Evolutionary conservation across 2,329 filamentous ascomycete genomes (phyloP).

Genomic region (Aspergillus sp.): DNA sequence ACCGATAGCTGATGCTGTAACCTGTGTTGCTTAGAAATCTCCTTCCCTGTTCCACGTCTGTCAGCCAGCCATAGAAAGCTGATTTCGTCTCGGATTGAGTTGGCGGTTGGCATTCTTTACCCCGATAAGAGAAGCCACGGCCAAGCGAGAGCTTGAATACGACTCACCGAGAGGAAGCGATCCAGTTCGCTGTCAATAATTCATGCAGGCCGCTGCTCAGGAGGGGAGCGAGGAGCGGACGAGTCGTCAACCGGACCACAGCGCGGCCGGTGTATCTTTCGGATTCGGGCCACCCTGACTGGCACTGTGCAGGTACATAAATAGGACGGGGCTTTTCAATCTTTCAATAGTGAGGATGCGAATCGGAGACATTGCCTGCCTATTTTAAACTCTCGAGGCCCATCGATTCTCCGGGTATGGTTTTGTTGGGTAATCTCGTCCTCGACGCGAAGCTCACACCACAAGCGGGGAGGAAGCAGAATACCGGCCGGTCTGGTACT

Average conservation of each 20-base stretch:
- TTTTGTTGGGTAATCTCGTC: background rate
- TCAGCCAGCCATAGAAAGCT: background rate
- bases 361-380: background rate
- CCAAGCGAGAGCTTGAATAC: background rate
- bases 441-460: background rate
- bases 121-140: background rate
- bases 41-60: background rate
- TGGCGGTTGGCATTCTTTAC: background rate
- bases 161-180: background rate
- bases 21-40: background rate
- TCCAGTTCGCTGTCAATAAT: conserved; percentile 7
- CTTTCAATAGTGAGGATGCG: background rate
- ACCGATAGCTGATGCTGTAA: background rate
- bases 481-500: background rate
- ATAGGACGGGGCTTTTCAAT: conserved; percentile 1
- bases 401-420: background rate
- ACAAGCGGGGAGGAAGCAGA: background rate
- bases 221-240: background rate
- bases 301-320: background rate
- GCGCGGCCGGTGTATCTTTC: conserved; percentile 7
- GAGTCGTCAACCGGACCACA: conserved; percentile 7
- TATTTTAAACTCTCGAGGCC: background rate
- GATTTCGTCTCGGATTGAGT: background rate
- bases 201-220: background rate
- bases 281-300: background rate